phyloP scores from a whole-genome alignment of 1,139 yeast genomes.

The Lodderomyces elongisporus region DNA sequence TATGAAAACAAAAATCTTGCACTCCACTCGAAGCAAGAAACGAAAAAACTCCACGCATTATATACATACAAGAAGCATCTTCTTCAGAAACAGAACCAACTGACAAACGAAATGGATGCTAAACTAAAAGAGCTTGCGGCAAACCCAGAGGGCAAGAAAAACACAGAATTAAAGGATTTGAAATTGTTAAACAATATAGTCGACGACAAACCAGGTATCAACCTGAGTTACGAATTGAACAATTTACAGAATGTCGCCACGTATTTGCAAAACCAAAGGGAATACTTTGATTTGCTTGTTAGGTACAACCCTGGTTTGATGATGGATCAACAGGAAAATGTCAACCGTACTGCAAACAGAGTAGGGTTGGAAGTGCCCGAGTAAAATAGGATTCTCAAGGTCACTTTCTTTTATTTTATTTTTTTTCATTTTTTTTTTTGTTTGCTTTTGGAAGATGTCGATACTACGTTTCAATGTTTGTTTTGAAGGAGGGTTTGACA shows the following conservation, averaged over 20 bases:
- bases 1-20: constrained; percentile 40
- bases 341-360: constrained; percentile 71
- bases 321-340: constrained; percentile 72
- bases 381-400: constrained; percentile 6
- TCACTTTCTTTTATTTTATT: neutral
- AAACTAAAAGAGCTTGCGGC: constrained; percentile 21
- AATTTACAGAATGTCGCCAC: constrained; percentile 46
- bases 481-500: too few relatives aligned
- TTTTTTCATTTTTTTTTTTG: too few relatives aligned
- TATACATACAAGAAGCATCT: constrained; percentile 8
- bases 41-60: constrained; percentile 7
- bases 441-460: neutral
- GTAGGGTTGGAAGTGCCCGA: constrained; percentile 61
- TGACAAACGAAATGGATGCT: constrained; percentile 25
- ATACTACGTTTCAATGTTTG: too few relatives aligned
- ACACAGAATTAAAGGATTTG: constrained; percentile 6
- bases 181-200: constrained; percentile 8
- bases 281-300: constrained; percentile 71
- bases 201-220: constrained; percentile 11
- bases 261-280: constrained; percentile 69
- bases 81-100: constrained; percentile 3
- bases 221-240: constrained; percentile 10
- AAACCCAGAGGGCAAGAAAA: neutral
- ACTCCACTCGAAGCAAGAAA: constrained; percentile 35
- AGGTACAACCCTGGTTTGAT: constrained; percentile 83